Base-by-base conservation (phyloP, 78 protist genomes). In the Cavenderia fasciculata region DNA sequence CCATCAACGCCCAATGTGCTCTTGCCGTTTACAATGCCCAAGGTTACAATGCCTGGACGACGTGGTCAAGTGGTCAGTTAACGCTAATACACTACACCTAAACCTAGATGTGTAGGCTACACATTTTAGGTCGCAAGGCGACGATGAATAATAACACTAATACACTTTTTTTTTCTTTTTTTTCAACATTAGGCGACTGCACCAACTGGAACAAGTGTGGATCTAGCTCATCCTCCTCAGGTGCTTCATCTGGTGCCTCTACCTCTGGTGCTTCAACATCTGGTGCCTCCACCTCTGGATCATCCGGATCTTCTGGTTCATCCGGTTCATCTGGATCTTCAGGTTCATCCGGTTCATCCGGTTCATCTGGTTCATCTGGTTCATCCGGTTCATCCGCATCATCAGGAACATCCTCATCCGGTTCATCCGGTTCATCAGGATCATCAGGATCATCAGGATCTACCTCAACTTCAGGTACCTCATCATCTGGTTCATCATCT, bases 21-120 rank as follows among this genome's bases (percentile, higher is more conserved):
- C 21, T 31, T 27, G 70, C 66, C 2, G 90, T 82, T 4, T 68
- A 66, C 59, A 69, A 68, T 31, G 76, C 90, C 12, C 90, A 82
- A 82, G 90, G 90, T 68, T 82, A 56, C 36, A 49, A 68, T 29
- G 90, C 90, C 4, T 82, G 90, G 90, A 68, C 78, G 31, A 82
- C 90, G 6, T 82, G 90, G 90, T 31, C 47, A 40, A n/a, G n/a
- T n/a, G n/a, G n/a, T n/a, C n/a, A n/a, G n/a, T n/a, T n/a, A n/a
- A n/a, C n/a, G n/a, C n/a, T n/a, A n/a, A n/a, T n/a, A n/a, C n/a
- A n/a, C n/a, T n/a, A n/a, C n/a, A n/a, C n/a, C n/a, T n/a, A n/a
- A n/a, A n/a, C n/a, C n/a, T n/a, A n/a, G n/a, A n/a, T n/a, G n/a
- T 44, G 10, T 44, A 11, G 10, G 49, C 49, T 44, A 44, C 10